Evolutionary conservation across 768 basidiomycete genomes (phyloP).

Genomic region (Mycena amicta): DNA sequence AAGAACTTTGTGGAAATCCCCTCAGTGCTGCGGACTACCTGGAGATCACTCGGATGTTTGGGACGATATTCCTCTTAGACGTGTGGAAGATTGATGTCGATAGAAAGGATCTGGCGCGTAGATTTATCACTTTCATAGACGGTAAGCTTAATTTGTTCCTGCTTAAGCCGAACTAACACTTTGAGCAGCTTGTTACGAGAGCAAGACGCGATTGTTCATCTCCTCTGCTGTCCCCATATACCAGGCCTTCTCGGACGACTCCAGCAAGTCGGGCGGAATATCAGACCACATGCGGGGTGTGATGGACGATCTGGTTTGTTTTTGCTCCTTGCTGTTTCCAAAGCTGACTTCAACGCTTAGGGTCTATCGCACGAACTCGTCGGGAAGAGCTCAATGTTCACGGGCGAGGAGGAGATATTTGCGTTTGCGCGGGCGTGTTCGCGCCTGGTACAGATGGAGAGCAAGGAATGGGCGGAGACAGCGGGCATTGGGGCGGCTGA

Average conservation of each 20-base stretch:
- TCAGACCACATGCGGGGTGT: conserved; percentile 89
- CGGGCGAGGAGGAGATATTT: conserved; percentile 95
- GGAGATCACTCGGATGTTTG: conserved; percentile 86
- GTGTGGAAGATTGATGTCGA: conserved; percentile 87
- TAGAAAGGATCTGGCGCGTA: conserved; percentile 87
- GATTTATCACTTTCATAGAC: conserved; percentile 98
- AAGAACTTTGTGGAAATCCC: conserved; percentile 84
- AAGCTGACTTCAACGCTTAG: conserved; percentile 38
- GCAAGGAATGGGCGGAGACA: conserved; percentile 77
- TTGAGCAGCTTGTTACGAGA: conserved; percentile 82
- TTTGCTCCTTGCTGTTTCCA: conserved; percentile 11
- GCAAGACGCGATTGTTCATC: conserved; percentile 90
- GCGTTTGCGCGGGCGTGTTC: conserved; percentile 95
- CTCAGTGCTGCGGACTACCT: conserved; percentile 95
- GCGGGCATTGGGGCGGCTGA: conserved; percentile 34
- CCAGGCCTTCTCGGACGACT: conserved; percentile 84
- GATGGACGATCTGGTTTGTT: conserved; percentile 90
- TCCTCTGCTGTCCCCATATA: conserved; percentile 92
- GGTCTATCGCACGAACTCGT: conserved; percentile 78
- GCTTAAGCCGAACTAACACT: no score
- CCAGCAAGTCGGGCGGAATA: conserved; percentile 40
- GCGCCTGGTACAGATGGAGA: conserved; percentile 86
- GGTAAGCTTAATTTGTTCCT: no score
- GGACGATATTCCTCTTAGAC: conserved; percentile 84
- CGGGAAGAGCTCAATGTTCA: conserved; percentile 87